Base-by-base conservation (phyloP, 2,329 filamentous ascomycete species). In the Albophoma yamanashiensis region DNA sequence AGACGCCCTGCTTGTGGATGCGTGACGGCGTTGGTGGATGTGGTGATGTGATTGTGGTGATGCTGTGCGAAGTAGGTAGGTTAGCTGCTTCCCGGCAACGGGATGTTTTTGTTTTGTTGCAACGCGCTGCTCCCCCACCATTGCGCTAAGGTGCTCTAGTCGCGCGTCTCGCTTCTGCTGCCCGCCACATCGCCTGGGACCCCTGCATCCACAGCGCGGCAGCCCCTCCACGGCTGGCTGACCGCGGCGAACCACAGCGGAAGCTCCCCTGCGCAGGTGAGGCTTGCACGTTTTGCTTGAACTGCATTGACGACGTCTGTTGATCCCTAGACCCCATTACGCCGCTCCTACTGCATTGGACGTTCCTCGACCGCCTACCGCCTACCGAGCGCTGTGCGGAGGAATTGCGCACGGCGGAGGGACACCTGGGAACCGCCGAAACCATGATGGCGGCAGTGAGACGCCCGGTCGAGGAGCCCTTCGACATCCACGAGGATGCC, bases 401-500 rank as follows among this genome's bases (percentile, higher is more conserved):
- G 25, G 25, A 5, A 14, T 25, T 15, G 43, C 12, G 22, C 11
- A n/a, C 17, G 12, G 43, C n/a, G 17, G 11, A 36, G 9, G 34
- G 47, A 31, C 25, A 14, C 40, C 9, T 9, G 11, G 20, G 17
- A 6, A 15, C 27, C 9, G 7, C 17, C 5, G 47, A 20, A 34
- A 36, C 17, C 20, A 55, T 36, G 50, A 55, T 55, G 50, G 31
- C 31, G 20, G 50, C 50, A 8, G 9, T 58, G 14, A 43, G 56
- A 50, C 40, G 22, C 61, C 63, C 55, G 67, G 60, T 66, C 27
- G 72, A 71, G 36, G 73, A 78, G 27, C 66, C 71, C 17, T 81
- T 82, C 62, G 72, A 74, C 31, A 81, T 82, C 59, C 78, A 81
- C 67, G 76, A 81, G 62, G 80, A 82, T 73, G 73, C 69, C 1